Evolutionary conservation across 169 alveolate species (phyloP).

Genomic region (Plasmodium gonderi): DNA sequence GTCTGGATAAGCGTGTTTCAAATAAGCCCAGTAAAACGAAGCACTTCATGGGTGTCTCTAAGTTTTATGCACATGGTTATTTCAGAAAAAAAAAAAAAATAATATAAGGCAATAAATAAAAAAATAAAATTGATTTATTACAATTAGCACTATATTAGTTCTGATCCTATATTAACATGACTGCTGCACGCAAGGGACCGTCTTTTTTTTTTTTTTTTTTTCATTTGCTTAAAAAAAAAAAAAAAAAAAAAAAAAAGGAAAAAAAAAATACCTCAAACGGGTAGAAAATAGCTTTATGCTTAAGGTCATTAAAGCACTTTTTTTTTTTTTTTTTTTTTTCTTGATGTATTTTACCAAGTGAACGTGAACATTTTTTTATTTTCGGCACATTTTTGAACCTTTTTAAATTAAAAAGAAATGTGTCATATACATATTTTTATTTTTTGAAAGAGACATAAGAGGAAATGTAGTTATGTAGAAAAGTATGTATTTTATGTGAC

Average conservation of each 20-base stretch:
- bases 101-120: too few relatives aligned
- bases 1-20: background rate
- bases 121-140: too few relatives aligned
- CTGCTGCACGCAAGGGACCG: too few relatives aligned
- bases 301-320: background rate
- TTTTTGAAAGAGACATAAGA: background rate
- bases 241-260: conserved; percentile 11
- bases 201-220: too few relatives aligned
- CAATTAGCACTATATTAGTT: too few relatives aligned
- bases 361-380: background rate
- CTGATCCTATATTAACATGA: too few relatives aligned
- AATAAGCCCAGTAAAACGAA: background rate
- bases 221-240: too few relatives aligned
- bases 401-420: background rate
- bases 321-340: background rate
- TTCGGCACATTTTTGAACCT: background rate
- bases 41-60: background rate
- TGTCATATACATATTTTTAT: background rate
- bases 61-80: background rate
- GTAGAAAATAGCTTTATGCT: background rate
- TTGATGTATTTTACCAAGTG: background rate
- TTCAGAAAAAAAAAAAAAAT: background rate
- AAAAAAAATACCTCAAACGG: background rate
- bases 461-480: background rate
- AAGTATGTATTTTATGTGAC: background rate